These are phyloP conservation scores for Kokia cookei DNA, from an alignment of 441 rosid genomes.

Conservation along the genomic window DNA sequence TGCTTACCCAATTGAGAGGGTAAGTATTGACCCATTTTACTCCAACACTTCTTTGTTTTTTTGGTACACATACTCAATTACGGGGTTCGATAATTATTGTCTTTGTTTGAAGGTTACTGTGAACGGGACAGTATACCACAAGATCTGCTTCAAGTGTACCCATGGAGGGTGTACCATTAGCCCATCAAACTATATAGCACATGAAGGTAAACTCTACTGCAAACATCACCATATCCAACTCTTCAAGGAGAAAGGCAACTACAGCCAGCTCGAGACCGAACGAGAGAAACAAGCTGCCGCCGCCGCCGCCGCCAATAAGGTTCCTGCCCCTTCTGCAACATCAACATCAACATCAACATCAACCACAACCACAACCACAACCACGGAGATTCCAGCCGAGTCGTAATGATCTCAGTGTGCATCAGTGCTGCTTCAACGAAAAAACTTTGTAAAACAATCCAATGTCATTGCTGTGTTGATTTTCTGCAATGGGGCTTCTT, in stretches of 20 bases:
- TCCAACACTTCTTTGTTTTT: background rate
- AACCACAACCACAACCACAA: no score
- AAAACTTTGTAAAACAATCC: background rate
- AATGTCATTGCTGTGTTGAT: background rate
- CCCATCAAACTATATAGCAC: constrained; percentile 54
- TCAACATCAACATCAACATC: no score
- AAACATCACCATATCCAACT: constrained; percentile 64
- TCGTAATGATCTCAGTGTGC: constrained; percentile 1
- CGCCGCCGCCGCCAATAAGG: constrained; percentile 1
- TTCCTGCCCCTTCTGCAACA: background rate
- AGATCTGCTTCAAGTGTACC: constrained; percentile 53
- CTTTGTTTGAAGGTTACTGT: constrained; percentile 35
- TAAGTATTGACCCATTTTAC: background rate
- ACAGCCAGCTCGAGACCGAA: constrained; percentile 52
- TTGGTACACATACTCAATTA: no score
- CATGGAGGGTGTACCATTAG: constrained; percentile 61
- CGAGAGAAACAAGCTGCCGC: constrained; percentile 7
- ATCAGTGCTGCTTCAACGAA: no score
- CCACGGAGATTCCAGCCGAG: constrained; percentile 30
- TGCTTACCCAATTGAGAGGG: constrained; percentile 57
- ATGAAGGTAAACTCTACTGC: constrained; percentile 56
- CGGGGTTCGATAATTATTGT: background rate
- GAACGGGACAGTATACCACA: constrained; percentile 48
- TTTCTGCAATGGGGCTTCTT: background rate
- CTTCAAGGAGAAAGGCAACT: constrained; percentile 60